A percentile compares a stretch with the other conserved stretches of the same genome.
Evolutionary conservation across 805 yeast genomes (phyloP).

Genomic region (Jamesozyma gamospora): DNA sequence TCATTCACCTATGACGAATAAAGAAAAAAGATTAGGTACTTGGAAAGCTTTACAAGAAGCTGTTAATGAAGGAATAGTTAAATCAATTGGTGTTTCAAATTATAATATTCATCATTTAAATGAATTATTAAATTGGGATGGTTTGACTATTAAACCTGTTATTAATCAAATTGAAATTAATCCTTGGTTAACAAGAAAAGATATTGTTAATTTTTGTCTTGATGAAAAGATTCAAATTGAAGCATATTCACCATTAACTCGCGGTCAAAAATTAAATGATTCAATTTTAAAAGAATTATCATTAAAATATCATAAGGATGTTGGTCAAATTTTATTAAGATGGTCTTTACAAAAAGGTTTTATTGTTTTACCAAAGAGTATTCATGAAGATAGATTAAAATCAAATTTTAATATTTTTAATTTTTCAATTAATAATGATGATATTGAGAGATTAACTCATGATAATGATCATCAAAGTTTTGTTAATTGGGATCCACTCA

Average conservation of each 20-base stretch:
- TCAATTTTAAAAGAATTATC: slow-evolving; percentile 42
- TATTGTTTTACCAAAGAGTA: slow-evolving; percentile 60
- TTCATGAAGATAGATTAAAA: slow-evolving; percentile 40
- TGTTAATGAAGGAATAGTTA: slow-evolving; percentile 45
- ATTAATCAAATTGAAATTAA: slow-evolving; percentile 76
- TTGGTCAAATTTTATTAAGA: slow-evolving; percentile 57
- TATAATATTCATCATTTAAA: slow-evolving; percentile 52
- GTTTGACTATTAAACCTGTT: slow-evolving; percentile 47
- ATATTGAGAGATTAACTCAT: background rate
- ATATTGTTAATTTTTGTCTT: slow-evolving; percentile 50
- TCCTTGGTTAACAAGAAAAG: slow-evolving; percentile 66
- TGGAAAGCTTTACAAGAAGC: slow-evolving; percentile 68
- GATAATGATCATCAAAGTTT: background rate
- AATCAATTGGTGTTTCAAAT: slow-evolving; percentile 70
- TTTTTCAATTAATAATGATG: slow-evolving; percentile 21
- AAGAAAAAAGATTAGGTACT: slow-evolving; percentile 43
- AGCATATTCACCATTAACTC: slow-evolving; percentile 71
- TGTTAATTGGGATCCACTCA: background rate
- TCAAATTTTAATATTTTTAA: slow-evolving; percentile 46
- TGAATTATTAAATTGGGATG: slow-evolving; percentile 49
- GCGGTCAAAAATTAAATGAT: slow-evolving; percentile 47
- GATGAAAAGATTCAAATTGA: slow-evolving; percentile 48
- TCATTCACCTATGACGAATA: slow-evolving; percentile 48
- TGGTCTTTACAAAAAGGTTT: slow-evolving; percentile 68
- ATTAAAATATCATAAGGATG: slow-evolving; percentile 37